Percentiles rank a stretch among this genome's conserved stretches.
Evolutionary conservation across 768 basidiomycete species (phyloP).

Genomic region (Leccinellum luteum): DNA sequence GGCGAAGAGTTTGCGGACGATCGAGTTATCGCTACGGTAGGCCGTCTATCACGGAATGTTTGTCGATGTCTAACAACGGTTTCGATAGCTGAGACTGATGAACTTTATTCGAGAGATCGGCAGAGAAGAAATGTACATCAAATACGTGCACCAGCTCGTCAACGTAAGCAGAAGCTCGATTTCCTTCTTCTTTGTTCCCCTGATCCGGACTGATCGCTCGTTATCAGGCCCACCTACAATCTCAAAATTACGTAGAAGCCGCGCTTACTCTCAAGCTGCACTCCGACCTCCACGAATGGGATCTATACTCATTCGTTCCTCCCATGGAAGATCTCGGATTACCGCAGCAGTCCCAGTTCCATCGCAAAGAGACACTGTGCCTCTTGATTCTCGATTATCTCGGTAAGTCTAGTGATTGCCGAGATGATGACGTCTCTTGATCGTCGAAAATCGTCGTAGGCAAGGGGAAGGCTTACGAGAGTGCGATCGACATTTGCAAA

Average conservation of each 20-base stretch:
- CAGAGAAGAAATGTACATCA: conserved; percentile 90
- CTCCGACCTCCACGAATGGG: conserved; percentile 92
- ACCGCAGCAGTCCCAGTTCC: conserved; percentile 91
- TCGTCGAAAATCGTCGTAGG: conserved; percentile 41
- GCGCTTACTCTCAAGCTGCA: conserved; percentile 92
- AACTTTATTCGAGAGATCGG: conserved; percentile 92
- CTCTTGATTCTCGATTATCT: conserved; percentile 92
- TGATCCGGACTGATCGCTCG: conserved; percentile 12
- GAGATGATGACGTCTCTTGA: conserved; percentile 2
- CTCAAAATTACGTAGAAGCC: conserved; percentile 90
- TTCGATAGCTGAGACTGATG: conserved; percentile 73
- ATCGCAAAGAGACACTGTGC: conserved; percentile 89
- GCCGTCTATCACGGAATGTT: conserved; percentile 10
- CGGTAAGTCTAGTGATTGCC: conserved; percentile 43
- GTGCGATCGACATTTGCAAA: conserved; percentile 88
- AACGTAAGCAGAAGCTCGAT: conserved; percentile 51
- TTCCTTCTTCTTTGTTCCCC: not conserved
- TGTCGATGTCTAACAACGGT: conserved; percentile 7
- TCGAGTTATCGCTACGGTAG: conserved; percentile 85
- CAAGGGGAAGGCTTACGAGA: conserved; percentile 97
- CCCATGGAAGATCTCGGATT: conserved; percentile 89
- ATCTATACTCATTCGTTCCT: conserved; percentile 72
- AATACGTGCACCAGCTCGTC: conserved; percentile 94
- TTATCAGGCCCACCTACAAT: conserved; percentile 81
- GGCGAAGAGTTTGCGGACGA: conserved; percentile 95